Conservation (phyloP, 75 land plant species). For the Adiantum capillusveneris region DNA sequence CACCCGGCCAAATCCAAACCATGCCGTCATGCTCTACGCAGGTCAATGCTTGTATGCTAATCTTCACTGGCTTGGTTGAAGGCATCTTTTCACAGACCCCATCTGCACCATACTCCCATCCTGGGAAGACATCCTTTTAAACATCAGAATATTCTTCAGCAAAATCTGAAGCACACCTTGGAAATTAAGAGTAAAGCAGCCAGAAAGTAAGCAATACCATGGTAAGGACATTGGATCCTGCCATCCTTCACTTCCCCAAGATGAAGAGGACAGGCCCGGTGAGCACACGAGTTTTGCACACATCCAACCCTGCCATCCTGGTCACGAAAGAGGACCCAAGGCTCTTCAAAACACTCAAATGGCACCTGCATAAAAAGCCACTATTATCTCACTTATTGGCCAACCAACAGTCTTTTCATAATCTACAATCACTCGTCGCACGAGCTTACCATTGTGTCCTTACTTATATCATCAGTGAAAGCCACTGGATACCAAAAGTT, state of each 20-base stretch:
- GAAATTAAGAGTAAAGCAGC: no score
- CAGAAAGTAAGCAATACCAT: slow-evolving; percentile 44
- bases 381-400: no score
- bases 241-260: slow-evolving; percentile 88
- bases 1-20: slow-evolving; percentile 98
- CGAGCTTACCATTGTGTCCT: slow-evolving; percentile 63
- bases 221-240: slow-evolving; percentile 89
- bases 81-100: slow-evolving; percentile 98
- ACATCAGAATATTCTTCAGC: no score
- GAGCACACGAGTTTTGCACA: slow-evolving; percentile 87
- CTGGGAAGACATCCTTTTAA: slow-evolving; percentile 33
- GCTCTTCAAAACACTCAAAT: slow-evolving; percentile 88
- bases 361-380: slow-evolving; percentile 60
- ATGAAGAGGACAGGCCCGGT: slow-evolving; percentile 92
- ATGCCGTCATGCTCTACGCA: slow-evolving; percentile 91
- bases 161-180: no score
- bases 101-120: slow-evolving; percentile 88
- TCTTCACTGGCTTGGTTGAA: slow-evolving; percentile 54
- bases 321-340: slow-evolving; percentile 91
- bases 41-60: slow-evolving; percentile 61
- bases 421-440: no score
- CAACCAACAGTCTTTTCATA: no score
- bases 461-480: slow-evolving; percentile 66
- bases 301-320: slow-evolving; percentile 91
- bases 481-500: slow-evolving; percentile 98